phyloP scores from a whole-genome alignment of 2,329 filamentous ascomycete genomes.

The Xylariomycetidae sp. region DNA sequence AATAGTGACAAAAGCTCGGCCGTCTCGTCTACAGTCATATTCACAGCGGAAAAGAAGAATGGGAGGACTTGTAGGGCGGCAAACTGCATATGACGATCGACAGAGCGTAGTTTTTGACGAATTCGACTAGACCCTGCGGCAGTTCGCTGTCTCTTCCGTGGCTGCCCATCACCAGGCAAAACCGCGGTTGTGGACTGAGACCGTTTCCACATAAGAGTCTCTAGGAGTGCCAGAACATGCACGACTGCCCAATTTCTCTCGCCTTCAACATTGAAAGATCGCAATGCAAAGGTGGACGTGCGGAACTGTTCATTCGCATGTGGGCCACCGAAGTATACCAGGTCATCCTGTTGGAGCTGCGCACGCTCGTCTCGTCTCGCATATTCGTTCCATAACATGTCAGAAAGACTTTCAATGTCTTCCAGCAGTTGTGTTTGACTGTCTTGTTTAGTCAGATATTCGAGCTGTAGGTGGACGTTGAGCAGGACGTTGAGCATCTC shows the following conservation, averaged over 20 bases:
- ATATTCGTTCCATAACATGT: constrained; percentile 76
- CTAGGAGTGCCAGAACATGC: constrained; percentile 54
- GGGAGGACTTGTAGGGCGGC: constrained; percentile 54
- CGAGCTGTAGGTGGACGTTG: constrained; percentile 58
- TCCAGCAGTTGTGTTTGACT: constrained; percentile 34
- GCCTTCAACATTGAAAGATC: constrained; percentile 46
- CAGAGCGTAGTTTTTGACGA: constrained; percentile 42
- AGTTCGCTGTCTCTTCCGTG: constrained; percentile 49
- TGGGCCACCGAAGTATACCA: constrained; percentile 52
- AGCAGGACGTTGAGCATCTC: constrained; percentile 73
- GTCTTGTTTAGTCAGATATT: constrained; percentile 47
- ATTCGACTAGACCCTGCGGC: constrained; percentile 40
- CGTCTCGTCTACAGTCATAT: constrained; percentile 47
- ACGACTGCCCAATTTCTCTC: constrained; percentile 59
- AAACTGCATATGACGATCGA: constrained; percentile 38
- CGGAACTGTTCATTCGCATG: constrained; percentile 40
- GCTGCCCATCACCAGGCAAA: constrained; percentile 35
- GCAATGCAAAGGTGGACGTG: constrained; percentile 48
- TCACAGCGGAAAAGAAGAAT: constrained; percentile 47
- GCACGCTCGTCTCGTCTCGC: constrained; percentile 64
- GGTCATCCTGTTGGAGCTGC: constrained; percentile 72
- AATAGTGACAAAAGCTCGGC: constrained; percentile 54
- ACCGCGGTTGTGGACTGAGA: constrained; percentile 17
- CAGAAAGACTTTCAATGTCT: constrained; percentile 60
- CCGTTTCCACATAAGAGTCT: constrained; percentile 38